Percentiles rank a stretch among this genome's conserved stretches.
phyloP scores from a whole-genome alignment of 768 basidiomycete species.

The Rhodosporidiobolus odoratus region DNA sequence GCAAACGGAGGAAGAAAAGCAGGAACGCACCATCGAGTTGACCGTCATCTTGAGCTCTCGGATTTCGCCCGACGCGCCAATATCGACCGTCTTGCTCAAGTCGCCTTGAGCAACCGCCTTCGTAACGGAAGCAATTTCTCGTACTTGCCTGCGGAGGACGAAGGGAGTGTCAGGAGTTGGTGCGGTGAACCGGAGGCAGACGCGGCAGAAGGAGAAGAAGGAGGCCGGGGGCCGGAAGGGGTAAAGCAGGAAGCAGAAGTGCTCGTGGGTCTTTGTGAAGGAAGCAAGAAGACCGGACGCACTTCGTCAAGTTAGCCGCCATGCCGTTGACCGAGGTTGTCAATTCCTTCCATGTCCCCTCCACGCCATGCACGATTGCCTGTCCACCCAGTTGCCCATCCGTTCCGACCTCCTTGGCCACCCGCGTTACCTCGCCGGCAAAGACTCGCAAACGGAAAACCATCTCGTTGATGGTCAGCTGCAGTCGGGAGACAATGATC shows the following conservation, averaged over 20 bases:
- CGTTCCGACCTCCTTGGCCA: constrained; percentile 57
- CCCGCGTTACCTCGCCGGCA: constrained; percentile 75
- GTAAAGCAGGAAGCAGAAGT: neutral
- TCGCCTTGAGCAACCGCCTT: constrained; percentile 88
- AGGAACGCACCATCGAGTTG: constrained; percentile 69
- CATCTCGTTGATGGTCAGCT: constrained; percentile 80
- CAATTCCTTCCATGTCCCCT: constrained; percentile 50
- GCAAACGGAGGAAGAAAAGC: constrained; percentile 50
- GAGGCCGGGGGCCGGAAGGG: neutral
- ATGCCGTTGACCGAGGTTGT: constrained; percentile 47
- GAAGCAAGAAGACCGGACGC: constrained; percentile 42
- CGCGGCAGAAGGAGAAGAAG: neutral
- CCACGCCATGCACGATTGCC: constrained; percentile 50
- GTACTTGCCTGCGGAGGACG: constrained; percentile 43
- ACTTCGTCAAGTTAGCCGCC: constrained; percentile 45
- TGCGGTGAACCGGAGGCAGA: neutral
- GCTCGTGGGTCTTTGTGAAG: no score
- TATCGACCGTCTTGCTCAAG: constrained; percentile 85
- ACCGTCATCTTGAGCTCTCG: constrained; percentile 58
- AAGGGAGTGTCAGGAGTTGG: neutral
- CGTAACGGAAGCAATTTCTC: constrained; percentile 58
- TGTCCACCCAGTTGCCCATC: constrained; percentile 48
- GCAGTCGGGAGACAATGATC: neutral
- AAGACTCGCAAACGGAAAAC: constrained; percentile 58
- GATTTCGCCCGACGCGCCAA: constrained; percentile 79